Evolutionary conservation across 2,329 filamentous ascomycete species (phyloP), one percentile per base, ranked within the genome.

Genomic region (Aspergillus sp.): DNA sequence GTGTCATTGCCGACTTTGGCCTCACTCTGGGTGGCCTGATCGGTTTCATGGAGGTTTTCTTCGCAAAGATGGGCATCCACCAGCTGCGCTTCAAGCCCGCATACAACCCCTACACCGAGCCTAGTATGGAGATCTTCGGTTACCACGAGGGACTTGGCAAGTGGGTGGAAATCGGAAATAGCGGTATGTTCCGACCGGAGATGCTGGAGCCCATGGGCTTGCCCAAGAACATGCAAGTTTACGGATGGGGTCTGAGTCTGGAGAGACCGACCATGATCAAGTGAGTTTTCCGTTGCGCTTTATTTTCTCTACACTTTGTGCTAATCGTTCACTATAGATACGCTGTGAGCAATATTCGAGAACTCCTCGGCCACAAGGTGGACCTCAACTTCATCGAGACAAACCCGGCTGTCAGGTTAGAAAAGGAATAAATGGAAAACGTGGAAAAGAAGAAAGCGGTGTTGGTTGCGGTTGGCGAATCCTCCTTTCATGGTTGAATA

Each of bases 221-320:
- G 72, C 93, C 93, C 25, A 92, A 89, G 80, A 91, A 97, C 72
- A 88, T 98, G 87, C 84, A 91, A 65, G 93, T 97, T 9, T 98
- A 97, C 75, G 95, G 95, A 38, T 98, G 93, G 85, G 95, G 95
- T 43, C 81, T 99, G 74, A 92, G 88, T 77, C 80, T 99, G 74
- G 95, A 99, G 84, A 83, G 95, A 71, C 95, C 95, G 61, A 98
- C 95, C 11, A 99, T 98, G 95, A 97, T 97, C 82, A 95, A 96
- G 85, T 96, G 83, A 77, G 85, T 81, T 4, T 11, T 22, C 25
- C 38, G 25, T 46, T 28, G 28, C 13, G 38, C 45, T 51, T 46
- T 28, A 41, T 17, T 22, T 31, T 30, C n/a, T 34, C 15, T 9
- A 41, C 1, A 47, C 9, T n/a, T 4, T 47, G 6, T 28, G 53